A percentile compares a stretch with the other conserved stretches of the same genome.
phyloP scores from a whole-genome alignment of 176 grass and related monocot species.

The Alopecurus myosuroides region DNA sequence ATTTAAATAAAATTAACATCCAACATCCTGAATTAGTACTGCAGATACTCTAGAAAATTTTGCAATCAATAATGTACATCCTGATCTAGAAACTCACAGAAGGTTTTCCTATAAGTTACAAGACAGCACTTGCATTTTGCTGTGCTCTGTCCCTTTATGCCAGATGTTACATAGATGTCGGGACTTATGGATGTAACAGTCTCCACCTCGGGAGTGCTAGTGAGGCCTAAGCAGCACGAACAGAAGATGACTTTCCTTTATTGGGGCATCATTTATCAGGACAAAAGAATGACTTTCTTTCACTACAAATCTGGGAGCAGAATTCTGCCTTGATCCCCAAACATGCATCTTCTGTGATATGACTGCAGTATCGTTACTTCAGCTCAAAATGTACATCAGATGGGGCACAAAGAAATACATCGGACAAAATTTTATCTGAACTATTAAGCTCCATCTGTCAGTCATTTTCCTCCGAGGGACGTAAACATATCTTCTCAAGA shows the following conservation, averaged over 20 bases:
- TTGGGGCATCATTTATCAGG: conserved; percentile 34
- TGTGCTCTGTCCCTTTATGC: conserved; percentile 41
- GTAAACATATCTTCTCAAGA: conserved; percentile 77
- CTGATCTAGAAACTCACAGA: conserved; percentile 67
- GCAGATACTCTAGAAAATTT: conserved; percentile 56
- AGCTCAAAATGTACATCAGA: conserved; percentile 52
- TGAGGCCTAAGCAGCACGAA: conserved; percentile 29
- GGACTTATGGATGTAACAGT: conserved; percentile 49
- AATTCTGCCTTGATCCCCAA: conserved; percentile 37
- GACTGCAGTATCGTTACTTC: conserved; percentile 26
- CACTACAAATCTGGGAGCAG: conserved; percentile 30
- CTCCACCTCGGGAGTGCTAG: conserved; percentile 41
- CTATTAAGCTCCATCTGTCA: conserved; percentile 37
- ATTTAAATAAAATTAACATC: conserved; percentile 53
- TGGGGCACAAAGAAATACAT: conserved; percentile 48
- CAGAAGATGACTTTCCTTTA: conserved; percentile 50
- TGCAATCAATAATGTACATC: conserved; percentile 70
- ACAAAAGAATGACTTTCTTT: conserved; percentile 45
- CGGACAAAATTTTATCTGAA: conserved; percentile 43
- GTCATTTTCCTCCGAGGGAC: conserved; percentile 68
- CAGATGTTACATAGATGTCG: conserved; percentile 51
- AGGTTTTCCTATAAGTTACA: conserved; percentile 75
- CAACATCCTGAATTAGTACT: conserved; percentile 61
- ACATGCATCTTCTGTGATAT: conserved; percentile 40
- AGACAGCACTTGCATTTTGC: conserved; percentile 50